Conservation (phyloP, 805 yeast genomes). For the Brettanomyces anomalus region DNA sequence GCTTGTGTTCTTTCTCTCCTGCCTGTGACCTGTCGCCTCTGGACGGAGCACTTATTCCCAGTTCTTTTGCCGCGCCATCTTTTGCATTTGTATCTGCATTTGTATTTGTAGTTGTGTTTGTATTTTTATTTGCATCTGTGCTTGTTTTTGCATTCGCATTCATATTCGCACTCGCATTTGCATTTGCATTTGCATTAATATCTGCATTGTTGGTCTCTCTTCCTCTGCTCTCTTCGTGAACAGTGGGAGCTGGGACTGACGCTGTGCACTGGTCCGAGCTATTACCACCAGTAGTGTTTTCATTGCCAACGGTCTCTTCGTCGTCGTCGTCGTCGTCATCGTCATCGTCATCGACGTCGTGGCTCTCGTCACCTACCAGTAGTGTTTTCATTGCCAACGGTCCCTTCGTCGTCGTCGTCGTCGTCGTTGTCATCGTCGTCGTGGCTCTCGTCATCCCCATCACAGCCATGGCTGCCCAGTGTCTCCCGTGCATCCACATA, state of each 20-base stretch:
- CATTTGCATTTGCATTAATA: no score
- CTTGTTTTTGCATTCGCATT: no score
- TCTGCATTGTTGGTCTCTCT: no score
- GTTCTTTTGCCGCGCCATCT: no score
- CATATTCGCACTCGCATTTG: no score
- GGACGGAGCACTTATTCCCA: no score
- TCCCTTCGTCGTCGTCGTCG: constrained; percentile 2
- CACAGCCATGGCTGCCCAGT: no score
- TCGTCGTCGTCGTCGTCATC: constrained; percentile 6
- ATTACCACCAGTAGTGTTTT: constrained; percentile 5
- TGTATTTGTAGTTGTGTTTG: no score
- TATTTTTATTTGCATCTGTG: no score
- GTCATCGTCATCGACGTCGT: constrained; percentile 3
- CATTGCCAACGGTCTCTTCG: constrained; percentile 22
- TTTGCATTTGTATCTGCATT: no score
- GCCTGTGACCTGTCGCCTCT: no score
- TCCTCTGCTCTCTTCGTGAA: not conserved
- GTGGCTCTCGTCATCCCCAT: not conserved
- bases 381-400: constrained; percentile 9
- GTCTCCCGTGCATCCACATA: not conserved
- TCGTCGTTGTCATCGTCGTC: constrained; percentile 4
- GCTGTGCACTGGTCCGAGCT: not conserved
- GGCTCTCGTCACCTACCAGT: constrained; percentile 6
- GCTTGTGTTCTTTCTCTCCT: not conserved
- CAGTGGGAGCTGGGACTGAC: not conserved